These are phyloP conservation scores for Pseudognaphalium luteoalbum DNA, from an alignment of 129 eudicot genomes.

Conservation along the genomic window DNA sequence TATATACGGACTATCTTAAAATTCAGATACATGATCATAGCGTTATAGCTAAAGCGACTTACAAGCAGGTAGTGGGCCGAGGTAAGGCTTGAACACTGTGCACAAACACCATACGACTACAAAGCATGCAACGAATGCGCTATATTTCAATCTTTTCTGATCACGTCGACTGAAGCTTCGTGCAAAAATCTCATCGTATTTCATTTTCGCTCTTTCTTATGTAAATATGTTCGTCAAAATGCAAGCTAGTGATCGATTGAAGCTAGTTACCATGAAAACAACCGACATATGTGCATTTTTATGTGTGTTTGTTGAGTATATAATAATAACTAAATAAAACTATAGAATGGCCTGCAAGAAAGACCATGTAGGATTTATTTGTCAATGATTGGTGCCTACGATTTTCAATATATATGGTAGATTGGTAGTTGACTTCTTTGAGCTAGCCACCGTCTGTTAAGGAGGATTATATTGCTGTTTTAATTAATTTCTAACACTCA, in stretches of 20 bases:
- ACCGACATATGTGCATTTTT: neutral
- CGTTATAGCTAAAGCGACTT: constrained; percentile 5
- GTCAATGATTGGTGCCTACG: constrained; percentile 22
- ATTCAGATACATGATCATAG: too few species aligned
- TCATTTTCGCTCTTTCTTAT: constrained; percentile 6
- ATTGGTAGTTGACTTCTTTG: constrained; percentile 27
- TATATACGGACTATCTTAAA: too few species aligned
- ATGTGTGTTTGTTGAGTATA: neutral
- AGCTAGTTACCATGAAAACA: neutral
- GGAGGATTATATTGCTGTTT: constrained; percentile 18
- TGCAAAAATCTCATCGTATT: constrained; percentile 36
- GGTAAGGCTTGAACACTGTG: constrained; percentile 49
- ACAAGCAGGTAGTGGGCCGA: constrained; percentile 37
- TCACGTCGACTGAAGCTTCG: constrained; percentile 57
- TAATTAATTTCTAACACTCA: neutral
- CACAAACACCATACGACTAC: constrained; percentile 42
- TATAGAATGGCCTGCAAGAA: neutral
- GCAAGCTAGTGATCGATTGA: neutral
- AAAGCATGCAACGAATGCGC: constrained; percentile 49
- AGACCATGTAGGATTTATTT: neutral
- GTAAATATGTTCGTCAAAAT: neutral
- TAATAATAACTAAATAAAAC: too few species aligned
- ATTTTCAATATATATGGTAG: constrained; percentile 14
- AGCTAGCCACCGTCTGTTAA: constrained; percentile 15
- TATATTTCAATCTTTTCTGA: constrained; percentile 41